phyloP scores from a whole-genome alignment of 2,329 filamentous ascomycete species.

The Fusarium sp. region DNA sequence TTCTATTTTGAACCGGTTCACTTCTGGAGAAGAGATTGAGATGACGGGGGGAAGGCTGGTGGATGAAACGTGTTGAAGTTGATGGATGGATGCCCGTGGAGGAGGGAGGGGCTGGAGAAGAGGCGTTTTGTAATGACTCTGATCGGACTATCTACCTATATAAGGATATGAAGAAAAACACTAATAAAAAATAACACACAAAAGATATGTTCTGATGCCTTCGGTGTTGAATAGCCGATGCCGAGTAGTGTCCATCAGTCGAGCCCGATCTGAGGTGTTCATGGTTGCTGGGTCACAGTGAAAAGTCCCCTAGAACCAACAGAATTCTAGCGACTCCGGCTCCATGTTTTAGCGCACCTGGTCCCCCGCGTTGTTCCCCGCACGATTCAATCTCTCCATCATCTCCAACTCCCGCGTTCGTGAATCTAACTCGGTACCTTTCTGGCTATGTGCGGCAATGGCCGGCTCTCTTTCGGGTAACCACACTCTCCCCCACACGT shows the following conservation, averaged over 20 bases:
- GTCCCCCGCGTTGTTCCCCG: constrained; percentile 32
- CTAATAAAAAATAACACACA: constrained; percentile 11
- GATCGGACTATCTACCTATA: constrained; percentile 16
- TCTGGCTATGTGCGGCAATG: constrained; percentile 52
- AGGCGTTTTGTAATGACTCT: constrained; percentile 36
- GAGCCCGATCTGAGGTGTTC: neutral
- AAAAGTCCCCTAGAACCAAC: neutral
- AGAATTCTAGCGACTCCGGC: constrained; percentile 11
- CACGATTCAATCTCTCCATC: constrained; percentile 11
- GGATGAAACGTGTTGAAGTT: constrained; percentile 2
- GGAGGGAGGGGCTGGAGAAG: constrained; percentile 1
- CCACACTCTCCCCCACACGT: constrained; percentile 32
- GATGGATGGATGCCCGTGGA: neutral
- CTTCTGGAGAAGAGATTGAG: constrained; percentile 23
- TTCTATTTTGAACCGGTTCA: constrained; percentile 27
- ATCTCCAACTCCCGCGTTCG: constrained; percentile 15
- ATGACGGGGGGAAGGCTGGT: constrained; percentile 5
- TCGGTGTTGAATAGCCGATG: neutral
- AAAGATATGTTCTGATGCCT: neutral
- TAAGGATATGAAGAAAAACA: constrained; percentile 19
- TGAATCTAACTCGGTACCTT: constrained; percentile 24
- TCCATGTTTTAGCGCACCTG: constrained; percentile 22
- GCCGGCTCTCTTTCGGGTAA: constrained; percentile 49
- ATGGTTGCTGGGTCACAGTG: neutral
- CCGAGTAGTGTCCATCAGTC: neutral